Percentiles rank a stretch among this genome's conserved stretches.
These are phyloP conservation scores for Ustilago sp. DNA, from an alignment of 1,284 basidiomycete species.

Conservation along the genomic window DNA sequence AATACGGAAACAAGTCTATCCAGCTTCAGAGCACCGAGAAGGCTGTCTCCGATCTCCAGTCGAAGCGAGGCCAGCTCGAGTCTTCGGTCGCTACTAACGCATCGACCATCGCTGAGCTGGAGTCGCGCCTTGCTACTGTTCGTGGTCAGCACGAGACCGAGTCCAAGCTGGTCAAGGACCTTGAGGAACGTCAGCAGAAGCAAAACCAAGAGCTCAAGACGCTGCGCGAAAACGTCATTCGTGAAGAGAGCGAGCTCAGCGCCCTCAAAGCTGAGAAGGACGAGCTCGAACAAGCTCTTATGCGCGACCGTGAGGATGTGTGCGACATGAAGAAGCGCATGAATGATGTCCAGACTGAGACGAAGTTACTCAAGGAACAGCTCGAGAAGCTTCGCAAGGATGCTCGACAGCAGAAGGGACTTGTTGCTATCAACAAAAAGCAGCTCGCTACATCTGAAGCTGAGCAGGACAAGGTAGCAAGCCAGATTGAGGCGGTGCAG, in stretches of 20 bases:
- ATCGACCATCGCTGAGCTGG: slow-evolving; percentile 60
- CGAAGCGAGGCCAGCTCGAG: slow-evolving; percentile 50
- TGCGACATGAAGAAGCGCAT: slow-evolving; percentile 86
- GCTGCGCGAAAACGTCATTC: slow-evolving; percentile 83
- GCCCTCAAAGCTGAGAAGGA: slow-evolving; percentile 88
- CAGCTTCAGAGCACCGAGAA: slow-evolving; percentile 59
- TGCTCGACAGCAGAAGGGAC: slow-evolving; percentile 92
- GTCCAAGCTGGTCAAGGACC: slow-evolving; percentile 78
- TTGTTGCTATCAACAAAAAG: slow-evolving; percentile 93
- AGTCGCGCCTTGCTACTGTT: slow-evolving; percentile 68
- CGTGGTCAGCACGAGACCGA: slow-evolving; percentile 85
- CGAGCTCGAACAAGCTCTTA: slow-evolving; percentile 86
- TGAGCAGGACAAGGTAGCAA: slow-evolving; percentile 78
- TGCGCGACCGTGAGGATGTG: slow-evolving; percentile 95
- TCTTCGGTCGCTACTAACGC: slow-evolving; percentile 44
- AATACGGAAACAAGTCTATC: slow-evolving; percentile 57
- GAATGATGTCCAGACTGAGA: slow-evolving; percentile 82
- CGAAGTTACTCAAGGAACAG: slow-evolving; percentile 78
- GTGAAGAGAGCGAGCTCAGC: slow-evolving; percentile 90
- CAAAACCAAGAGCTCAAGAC: slow-evolving; percentile 83
- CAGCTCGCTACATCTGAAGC: slow-evolving; percentile 87
- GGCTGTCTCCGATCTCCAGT: slow-evolving; percentile 55
- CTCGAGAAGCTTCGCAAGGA: slow-evolving; percentile 93
- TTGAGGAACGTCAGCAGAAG: slow-evolving; percentile 79
- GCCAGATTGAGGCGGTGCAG: slow-evolving; percentile 74